These are phyloP conservation scores for Taphrina deformans DNA, from an alignment of 1,139 yeast species.

Conservation along the genomic window DNA sequence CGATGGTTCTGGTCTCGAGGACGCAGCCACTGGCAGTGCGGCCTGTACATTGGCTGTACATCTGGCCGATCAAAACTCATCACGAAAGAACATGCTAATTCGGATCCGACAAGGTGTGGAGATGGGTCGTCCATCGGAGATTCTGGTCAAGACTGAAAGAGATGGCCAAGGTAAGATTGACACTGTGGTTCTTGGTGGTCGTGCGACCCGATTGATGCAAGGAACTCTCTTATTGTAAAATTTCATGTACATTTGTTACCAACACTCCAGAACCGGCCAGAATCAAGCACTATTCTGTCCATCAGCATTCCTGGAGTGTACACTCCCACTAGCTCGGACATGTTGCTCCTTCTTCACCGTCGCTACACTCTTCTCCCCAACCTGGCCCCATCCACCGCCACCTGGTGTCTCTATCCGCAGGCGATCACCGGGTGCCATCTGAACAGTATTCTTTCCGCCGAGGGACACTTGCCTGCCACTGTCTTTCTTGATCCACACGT, in stretches of 20 bases:
- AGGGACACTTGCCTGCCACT: conserved; percentile 47
- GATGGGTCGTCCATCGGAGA: conserved; percentile 25
- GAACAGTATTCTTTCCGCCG: conserved; percentile 61
- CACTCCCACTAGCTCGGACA: conserved; percentile 20
- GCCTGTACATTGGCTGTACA: conserved; percentile 14
- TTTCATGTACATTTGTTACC: background rate
- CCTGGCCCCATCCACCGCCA: conserved; percentile 49
- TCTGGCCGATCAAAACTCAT: background rate
- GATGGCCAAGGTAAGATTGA: background rate
- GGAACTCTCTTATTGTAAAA: conserved; percentile 2
- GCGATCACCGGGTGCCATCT: conserved; percentile 57
- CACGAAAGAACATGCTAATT: background rate
- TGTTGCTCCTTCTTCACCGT: conserved; percentile 2
- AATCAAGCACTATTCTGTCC: conserved; percentile 29
- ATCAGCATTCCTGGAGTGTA: conserved; percentile 1
- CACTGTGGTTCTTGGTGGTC: conserved; percentile 13
- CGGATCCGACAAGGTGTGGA: conserved; percentile 13
- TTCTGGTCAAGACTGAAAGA: background rate
- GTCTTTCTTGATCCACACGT: conserved; percentile 52
- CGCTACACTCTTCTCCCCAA: background rate
- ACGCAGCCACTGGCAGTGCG: conserved; percentile 29
- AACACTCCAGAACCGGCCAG: background rate
- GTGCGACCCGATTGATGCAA: conserved; percentile 13
- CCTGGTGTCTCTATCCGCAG: conserved; percentile 56
- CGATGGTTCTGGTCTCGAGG: conserved; percentile 12